phyloP scores from a whole-genome alignment of 2,329 filamentous ascomycete species.

The Talaromyces sp. region DNA sequence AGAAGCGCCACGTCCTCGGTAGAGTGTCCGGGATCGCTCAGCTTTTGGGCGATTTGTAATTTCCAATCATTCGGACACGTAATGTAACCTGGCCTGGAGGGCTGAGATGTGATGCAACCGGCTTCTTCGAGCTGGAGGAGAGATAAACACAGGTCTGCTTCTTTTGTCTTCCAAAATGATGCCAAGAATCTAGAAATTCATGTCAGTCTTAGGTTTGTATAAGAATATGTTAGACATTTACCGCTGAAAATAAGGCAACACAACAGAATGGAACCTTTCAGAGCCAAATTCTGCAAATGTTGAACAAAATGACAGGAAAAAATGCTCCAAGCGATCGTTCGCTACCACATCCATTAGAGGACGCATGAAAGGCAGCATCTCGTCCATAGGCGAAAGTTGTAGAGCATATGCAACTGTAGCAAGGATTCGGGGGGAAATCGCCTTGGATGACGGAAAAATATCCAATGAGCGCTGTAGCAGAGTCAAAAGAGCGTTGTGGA shows the following conservation, averaged over 20 bases:
- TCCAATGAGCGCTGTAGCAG: constrained; percentile 42
- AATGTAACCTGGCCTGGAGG: constrained; percentile 33
- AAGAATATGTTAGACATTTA: constrained; percentile 27
- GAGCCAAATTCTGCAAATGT: constrained; percentile 69
- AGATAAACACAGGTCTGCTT: constrained; percentile 63
- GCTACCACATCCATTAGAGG: constrained; percentile 60
- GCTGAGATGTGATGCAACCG: constrained; percentile 47
- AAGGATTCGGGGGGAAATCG: constrained; percentile 33
- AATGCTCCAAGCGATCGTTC: constrained; percentile 58
- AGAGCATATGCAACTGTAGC: constrained; percentile 58
- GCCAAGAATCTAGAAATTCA: constrained; percentile 59
- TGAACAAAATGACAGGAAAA: constrained; percentile 81
- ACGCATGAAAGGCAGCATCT: constrained; percentile 64
- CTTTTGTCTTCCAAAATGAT: constrained; percentile 63
- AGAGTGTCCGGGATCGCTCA: constrained; percentile 43
- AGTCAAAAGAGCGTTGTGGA: constrained; percentile 53
- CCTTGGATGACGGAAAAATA: constrained; percentile 18
- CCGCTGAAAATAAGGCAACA: constrained; percentile 76
- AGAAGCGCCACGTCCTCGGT: constrained; percentile 62
- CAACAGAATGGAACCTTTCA: constrained; percentile 70
- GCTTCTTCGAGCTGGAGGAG: constrained; percentile 54
- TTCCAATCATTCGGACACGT: constrained; percentile 54
- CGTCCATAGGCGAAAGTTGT: constrained; percentile 71
- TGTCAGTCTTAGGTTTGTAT: constrained; percentile 9
- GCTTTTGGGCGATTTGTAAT: constrained; percentile 63